Evolutionary conservation across 768 basidiomycete species (phyloP).

Genomic region (Candolleomyces eurysporus): DNA sequence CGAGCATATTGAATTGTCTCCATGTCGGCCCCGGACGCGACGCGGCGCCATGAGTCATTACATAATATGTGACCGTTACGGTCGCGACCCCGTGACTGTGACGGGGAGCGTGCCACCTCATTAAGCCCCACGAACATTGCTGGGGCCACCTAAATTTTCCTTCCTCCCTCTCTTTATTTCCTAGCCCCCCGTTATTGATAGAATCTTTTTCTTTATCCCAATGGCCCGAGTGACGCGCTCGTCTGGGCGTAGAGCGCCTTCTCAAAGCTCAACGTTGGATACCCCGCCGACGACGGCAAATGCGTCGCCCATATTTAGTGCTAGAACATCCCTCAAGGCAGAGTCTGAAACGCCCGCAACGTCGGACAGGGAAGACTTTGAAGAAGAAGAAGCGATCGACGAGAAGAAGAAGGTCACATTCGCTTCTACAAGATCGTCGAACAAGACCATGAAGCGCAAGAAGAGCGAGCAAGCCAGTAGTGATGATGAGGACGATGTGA

Average conservation of each 20-base stretch:
- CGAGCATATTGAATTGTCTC: too few relatives aligned
- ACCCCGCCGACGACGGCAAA: slow-evolving; percentile 35
- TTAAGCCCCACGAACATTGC: slow-evolving; percentile 17
- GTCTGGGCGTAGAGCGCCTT: slow-evolving; percentile 24
- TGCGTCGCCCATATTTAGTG: slow-evolving; percentile 52
- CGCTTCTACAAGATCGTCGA: slow-evolving; percentile 9
- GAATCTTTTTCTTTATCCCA: not conserved
- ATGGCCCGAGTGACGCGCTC: slow-evolving; percentile 37
- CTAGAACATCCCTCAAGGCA: slow-evolving; percentile 34
- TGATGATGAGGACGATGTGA: slow-evolving; percentile 20
- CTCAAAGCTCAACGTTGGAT: slow-evolving; percentile 29
- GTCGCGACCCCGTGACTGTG: slow-evolving; percentile 13
- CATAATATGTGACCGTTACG: not conserved
- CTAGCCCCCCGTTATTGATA: not conserved
- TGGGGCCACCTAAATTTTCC: slow-evolving; percentile 17
- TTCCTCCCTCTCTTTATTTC: slow-evolving; percentile 11
- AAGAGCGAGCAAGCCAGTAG: slow-evolving; percentile 19
- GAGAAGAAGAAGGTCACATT: slow-evolving; percentile 16
- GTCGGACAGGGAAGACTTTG: slow-evolving; percentile 40
- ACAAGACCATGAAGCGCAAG: slow-evolving; percentile 23
- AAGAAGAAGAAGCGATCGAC: slow-evolving; percentile 12
- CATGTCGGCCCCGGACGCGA: too few relatives aligned
- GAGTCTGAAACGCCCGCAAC: slow-evolving; percentile 52
- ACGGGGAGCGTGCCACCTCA: slow-evolving; percentile 13
- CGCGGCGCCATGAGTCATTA: not conserved